Base-by-base conservation (phyloP, 768 basidiomycete species). In the Lactarius deliciosus region DNA sequence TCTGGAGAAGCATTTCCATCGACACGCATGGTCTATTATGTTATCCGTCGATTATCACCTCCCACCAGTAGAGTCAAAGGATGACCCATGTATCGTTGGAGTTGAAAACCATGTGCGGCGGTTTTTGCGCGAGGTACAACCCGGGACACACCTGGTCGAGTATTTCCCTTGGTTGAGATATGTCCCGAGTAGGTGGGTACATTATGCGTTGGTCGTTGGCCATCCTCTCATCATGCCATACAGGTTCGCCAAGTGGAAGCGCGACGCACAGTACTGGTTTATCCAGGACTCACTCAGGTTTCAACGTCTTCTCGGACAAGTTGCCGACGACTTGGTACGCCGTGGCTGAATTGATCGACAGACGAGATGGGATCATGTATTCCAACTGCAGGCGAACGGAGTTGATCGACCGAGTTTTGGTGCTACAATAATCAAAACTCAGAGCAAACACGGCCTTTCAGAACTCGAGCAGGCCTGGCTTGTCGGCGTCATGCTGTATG, bases 401-500 rank as follows among this genome's bases (percentile, higher is more conserved):
- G 30, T 60, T 30, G 58, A 65, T 30, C 59, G 45, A 13, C 55
- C 59, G 5, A 68, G 55, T 16, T 62, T 70, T 7, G 40, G 60
- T 3, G 60, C 62, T 7, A 53, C 45, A 6, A 36, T 70, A 22
- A n/a, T 68, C 15, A 43, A 64, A 40, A 60, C 50, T 22, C 34
- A 62, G 18, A 34, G 34, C 0, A 59, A 64, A 28, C 18, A 56
- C n/a, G 40, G 45, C 25, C 59, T 70, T 10, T 64, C 66, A 3
- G 59, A 61, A 13, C 41, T 60, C 20, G 66, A 70, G 64, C 36
- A 28, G 2, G 60, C 69, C 16, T 70, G 69, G 69, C 60, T 70
- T 13, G 60, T 57, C 4, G 69, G 67, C 8, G 61, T 36, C 15
- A 70, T 68, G 63, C 57, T 68, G 69, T 70, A 38, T n/a, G 69